Evolutionary conservation across 2,329 filamentous ascomycete genomes (phyloP), one percentile per base, ranked within the genome.

Genomic region (Fusarium napiforme): DNA sequence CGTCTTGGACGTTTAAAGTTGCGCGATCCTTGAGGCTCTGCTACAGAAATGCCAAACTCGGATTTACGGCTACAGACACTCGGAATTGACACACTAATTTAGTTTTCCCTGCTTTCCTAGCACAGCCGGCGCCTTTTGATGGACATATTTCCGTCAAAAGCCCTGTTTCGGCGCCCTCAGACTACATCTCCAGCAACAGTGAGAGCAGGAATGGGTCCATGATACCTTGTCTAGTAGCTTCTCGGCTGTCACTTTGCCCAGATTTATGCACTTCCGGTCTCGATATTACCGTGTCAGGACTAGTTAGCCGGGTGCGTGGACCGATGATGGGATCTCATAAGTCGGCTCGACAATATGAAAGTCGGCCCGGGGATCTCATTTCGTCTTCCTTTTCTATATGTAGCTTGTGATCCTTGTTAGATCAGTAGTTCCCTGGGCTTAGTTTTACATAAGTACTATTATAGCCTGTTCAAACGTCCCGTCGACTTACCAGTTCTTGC

Each of bases 211-310:
- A 75, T 69, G 60, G 66, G 65, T 69, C 69, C 65, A 64, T 34
- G 60, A 49, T 49, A 28, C 55, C 68, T 58, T 59, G 62, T 43
- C 64, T 74, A 67, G 68, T 60, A 69, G 71, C 64, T 71, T 59
- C 55, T 60, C 45, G n/a, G 65, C 52, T 49, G 50, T 40, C 42
- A 46, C 36, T 37, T 69, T 71, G 64, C 66, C 66, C 64, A 75
- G 55, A 60, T 64, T 71, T 71, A 65, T 68, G 72, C 72, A 74
- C 63, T 69, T 70, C 64, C 74, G 64, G 71, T 56, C 66, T 53
- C 53, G 71, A 65, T 34, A 43, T 69, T 73, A 37, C 67, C 69
- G 45, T 63, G 47, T 62, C 50, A 63, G 64, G 71, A 75, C 68
- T 76, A 73, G 69, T 47, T 21, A 43, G 23, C 57, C 73, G 63